These are phyloP conservation scores for Saposhnikovia divaricata DNA, from an alignment of 129 eudicot genomes.

Conservation along the genomic window DNA sequence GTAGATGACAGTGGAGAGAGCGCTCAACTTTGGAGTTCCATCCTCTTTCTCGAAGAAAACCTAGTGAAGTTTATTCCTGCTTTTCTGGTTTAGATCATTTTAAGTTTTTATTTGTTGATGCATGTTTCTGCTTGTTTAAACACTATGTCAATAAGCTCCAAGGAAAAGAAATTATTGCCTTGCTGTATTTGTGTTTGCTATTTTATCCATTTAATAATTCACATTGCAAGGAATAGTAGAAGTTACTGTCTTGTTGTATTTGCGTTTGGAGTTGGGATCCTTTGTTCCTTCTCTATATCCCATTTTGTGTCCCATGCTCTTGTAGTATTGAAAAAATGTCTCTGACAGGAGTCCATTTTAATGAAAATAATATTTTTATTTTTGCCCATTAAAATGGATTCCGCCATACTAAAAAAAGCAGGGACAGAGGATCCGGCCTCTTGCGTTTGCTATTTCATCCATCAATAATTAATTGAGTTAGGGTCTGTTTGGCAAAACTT, in stretches of 20 bases:
- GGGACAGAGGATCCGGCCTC: too few species aligned
- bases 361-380: too few species aligned
- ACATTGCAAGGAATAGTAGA: not conserved
- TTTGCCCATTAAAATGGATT: too few species aligned
- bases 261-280: not conserved
- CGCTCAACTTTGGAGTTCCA: not conserved
- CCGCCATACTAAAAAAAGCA: too few species aligned
- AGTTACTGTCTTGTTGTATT: not conserved
- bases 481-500: too few species aligned
- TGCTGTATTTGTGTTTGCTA: slow-evolving; percentile 1
- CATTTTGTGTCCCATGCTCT: too few species aligned
- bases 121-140: slow-evolving; percentile 10
- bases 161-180: not conserved
- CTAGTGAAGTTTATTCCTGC: not conserved
- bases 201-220: not conserved
- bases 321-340: too few species aligned
- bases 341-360: too few species aligned
- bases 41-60: slow-evolving; percentile 10
- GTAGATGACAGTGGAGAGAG: slow-evolving; percentile 18
- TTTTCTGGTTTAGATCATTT: slow-evolving; percentile 5
- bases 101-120: not conserved
- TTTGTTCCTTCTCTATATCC: too few species aligned
- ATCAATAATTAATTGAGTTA: not conserved
- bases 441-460: not conserved
- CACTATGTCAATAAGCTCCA: slow-evolving; percentile 4